Evolutionary conservation across 2,329 filamentous ascomycete species (phyloP).

Genomic region (Ceratocystis diversiconidia): DNA sequence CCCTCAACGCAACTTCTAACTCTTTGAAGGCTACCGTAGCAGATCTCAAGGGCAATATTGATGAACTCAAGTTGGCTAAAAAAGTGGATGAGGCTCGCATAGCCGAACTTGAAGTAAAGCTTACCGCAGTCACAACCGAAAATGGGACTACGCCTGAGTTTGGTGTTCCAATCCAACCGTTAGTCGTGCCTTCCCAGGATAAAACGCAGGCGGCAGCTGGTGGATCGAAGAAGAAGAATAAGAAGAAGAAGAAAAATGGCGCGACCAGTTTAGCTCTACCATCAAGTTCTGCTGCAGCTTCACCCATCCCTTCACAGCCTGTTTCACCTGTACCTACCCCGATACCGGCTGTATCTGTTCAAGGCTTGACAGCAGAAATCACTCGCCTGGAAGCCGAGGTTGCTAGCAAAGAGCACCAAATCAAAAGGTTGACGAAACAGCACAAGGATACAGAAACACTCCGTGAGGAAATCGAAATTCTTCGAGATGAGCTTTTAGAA

Average conservation of each 20-base stretch:
- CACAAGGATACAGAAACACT: slow-evolving; percentile 64
- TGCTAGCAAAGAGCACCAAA: slow-evolving; percentile 53
- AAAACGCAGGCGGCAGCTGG: slow-evolving; percentile 20
- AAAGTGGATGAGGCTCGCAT: slow-evolving; percentile 30
- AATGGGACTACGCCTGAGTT: slow-evolving; percentile 20
- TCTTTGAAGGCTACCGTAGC: slow-evolving; percentile 11
- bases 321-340: background rate
- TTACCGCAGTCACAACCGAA: slow-evolving; percentile 19
- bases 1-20: slow-evolving; percentile 28
- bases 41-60: slow-evolving; percentile 8
- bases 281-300: slow-evolving; percentile 18
- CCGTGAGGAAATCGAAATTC: slow-evolving; percentile 69
- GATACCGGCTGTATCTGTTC: slow-evolving; percentile 20
- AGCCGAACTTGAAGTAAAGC: slow-evolving; percentile 29
- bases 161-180: slow-evolving; percentile 21
- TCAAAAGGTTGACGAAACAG: slow-evolving; percentile 55
- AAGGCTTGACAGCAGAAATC: slow-evolving; percentile 36
- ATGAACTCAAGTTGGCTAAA: slow-evolving; percentile 27
- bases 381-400: slow-evolving; percentile 38
- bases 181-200: slow-evolving; percentile 21
- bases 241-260: slow-evolving; percentile 74
- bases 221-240: slow-evolving; percentile 51
- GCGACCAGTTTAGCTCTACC: slow-evolving; percentile 31
- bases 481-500: slow-evolving; percentile 64
- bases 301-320: slow-evolving; percentile 6